These are phyloP conservation scores for Coniosporium tulheliwenetii DNA, from an alignment of 2,329 filamentous ascomycete genomes.

Conservation along the genomic window DNA sequence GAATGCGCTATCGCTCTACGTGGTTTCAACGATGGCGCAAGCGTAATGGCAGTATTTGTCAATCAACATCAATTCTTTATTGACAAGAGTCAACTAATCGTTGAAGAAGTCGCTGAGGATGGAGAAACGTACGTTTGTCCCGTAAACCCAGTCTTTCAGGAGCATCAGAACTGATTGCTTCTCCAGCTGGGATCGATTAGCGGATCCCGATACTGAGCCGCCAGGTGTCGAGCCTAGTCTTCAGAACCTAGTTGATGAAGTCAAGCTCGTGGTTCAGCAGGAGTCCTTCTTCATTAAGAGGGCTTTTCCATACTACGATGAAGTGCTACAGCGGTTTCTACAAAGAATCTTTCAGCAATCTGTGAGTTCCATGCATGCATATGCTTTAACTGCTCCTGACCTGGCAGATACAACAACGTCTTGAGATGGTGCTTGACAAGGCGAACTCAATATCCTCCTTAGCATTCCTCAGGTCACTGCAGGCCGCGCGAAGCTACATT, in stretches of 20 bases:
- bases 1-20: constrained; percentile 87
- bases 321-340: constrained; percentile 81
- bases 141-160: neutral
- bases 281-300: constrained; percentile 94
- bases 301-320: constrained; percentile 91
- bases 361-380: constrained; percentile 2
- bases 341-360: constrained; percentile 97
- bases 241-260: constrained; percentile 84
- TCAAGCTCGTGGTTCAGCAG: constrained; percentile 89
- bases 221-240: constrained; percentile 84
- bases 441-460: constrained; percentile 82
- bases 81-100: constrained; percentile 79
- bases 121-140: constrained; percentile 28
- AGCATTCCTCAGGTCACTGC: constrained; percentile 78
- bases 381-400: neutral
- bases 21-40: constrained; percentile 91
- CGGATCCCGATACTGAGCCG: constrained; percentile 84
- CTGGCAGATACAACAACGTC: constrained; percentile 61
- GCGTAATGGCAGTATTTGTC: constrained; percentile 89
- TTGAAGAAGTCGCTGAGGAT: constrained; percentile 66
- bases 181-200: constrained; percentile 70
- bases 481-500: constrained; percentile 83
- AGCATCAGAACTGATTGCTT: constrained; percentile 1
- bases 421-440: constrained; percentile 93
- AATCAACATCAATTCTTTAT: constrained; percentile 99